A percentile compares a stretch with the other conserved stretches of the same genome.
Evolutionary conservation across 768 basidiomycete genomes (phyloP).

Genomic region (Naganishia kalamii): DNA sequence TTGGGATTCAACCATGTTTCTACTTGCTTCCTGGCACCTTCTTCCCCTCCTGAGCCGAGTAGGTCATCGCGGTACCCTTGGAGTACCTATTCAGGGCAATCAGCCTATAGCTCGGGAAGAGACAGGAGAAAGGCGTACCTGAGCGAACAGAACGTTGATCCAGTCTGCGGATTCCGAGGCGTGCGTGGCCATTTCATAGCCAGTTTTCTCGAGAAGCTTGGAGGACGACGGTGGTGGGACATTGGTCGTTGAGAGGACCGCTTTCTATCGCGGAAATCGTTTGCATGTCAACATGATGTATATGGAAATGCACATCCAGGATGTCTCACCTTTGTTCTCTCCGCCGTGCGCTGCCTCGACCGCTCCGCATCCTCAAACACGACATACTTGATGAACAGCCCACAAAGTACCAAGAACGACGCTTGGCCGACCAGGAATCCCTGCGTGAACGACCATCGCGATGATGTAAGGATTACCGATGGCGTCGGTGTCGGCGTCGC

Average conservation of each 20-base stretch:
- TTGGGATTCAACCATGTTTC: constrained; percentile 75
- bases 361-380: constrained; percentile 69
- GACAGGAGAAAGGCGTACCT: constrained; percentile 53
- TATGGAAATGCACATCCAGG: not conserved
- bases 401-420: constrained; percentile 70
- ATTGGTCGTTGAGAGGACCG: constrained; percentile 35
- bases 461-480: constrained; percentile 20
- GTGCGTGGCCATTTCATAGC: constrained; percentile 48
- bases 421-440: constrained; percentile 87
- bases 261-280: constrained; percentile 8
- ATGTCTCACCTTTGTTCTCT: constrained; percentile 34
- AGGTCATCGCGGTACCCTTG: constrained; percentile 66
- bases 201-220: constrained; percentile 44
- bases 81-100: constrained; percentile 55
- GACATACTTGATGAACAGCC: constrained; percentile 82
- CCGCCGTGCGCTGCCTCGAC: constrained; percentile 30
- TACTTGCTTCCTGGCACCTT: constrained; percentile 68
- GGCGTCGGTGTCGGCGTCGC: not conserved
- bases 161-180: constrained; percentile 74
- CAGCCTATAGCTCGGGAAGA: not conserved
- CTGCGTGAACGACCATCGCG: constrained; percentile 72
- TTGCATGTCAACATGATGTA: not conserved
- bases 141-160: constrained; percentile 77
- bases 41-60: constrained; percentile 68
- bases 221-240: constrained; percentile 36